phyloP scores from a whole-genome alignment of 2,329 filamentous ascomycete genomes.

The Monosporascus sp. region DNA sequence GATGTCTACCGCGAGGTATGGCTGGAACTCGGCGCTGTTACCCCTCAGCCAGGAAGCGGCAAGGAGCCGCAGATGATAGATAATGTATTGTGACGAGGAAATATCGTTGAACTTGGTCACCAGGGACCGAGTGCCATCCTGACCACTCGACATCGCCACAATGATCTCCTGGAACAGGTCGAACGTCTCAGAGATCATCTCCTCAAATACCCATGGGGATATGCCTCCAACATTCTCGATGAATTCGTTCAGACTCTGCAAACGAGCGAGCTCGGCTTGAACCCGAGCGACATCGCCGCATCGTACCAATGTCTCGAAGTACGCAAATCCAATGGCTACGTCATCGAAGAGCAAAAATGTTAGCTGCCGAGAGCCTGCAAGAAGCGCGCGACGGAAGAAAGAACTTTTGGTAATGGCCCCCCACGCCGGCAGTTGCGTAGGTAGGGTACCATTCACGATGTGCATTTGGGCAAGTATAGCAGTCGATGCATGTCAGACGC shows the following conservation, averaged over 20 bases:
- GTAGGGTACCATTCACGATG: background rate
- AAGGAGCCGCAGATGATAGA: constrained; percentile 80
- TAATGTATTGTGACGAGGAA: constrained; percentile 64
- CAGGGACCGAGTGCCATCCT: constrained; percentile 49
- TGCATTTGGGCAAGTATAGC: background rate
- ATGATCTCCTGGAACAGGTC: constrained; percentile 61
- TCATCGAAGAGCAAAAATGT: constrained; percentile 6
- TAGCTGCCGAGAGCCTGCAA: constrained; percentile 1
- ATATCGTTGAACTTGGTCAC: constrained; percentile 69
- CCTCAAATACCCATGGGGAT: constrained; percentile 65
- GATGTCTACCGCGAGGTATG: constrained; percentile 60
- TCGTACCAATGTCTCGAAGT: constrained; percentile 80
- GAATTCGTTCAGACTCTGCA: constrained; percentile 65
- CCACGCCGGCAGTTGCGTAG: background rate
- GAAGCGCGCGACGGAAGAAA: background rate
- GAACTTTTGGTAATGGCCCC: background rate
- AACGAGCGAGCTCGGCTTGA: constrained; percentile 64
- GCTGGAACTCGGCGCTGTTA: constrained; percentile 62
- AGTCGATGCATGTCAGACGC: background rate
- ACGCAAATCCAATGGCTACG: constrained; percentile 83
- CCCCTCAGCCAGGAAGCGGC: constrained; percentile 81
- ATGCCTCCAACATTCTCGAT: constrained; percentile 69
- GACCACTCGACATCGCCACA: constrained; percentile 53
- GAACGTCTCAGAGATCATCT: constrained; percentile 75
- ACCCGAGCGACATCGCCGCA: constrained; percentile 60